Base-by-base conservation (phyloP, 306 rosid genomes). In the Malus sieversii region DNA sequence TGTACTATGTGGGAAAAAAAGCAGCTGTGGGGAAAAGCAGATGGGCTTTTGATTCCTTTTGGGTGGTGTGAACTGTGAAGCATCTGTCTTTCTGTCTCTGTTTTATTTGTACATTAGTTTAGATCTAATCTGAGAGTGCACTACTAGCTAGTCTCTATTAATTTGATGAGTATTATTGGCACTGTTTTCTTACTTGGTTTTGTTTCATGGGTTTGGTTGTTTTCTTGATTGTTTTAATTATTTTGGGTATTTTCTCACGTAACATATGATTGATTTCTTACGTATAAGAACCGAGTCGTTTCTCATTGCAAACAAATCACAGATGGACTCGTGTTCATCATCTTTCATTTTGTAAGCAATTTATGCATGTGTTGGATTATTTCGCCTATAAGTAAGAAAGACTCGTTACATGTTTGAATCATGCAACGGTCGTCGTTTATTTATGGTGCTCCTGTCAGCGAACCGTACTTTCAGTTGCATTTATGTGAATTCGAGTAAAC, bases 11-110 rank as follows among this genome's bases (percentile, higher is more conserved):
- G 55, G 8, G 20, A 51, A 51, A 16, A 16, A 51, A 51, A 51
- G 55, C 55, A 48, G 55, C 55, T 76, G 79, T 71, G 73, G 72
- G 53, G 68, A 72, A 75, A 32, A 30, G 46, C 60, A 46, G 79
- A 35, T 79, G 84, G 76, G 80, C 81, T 38, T 76, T 81, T 80
- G 77, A 86, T 84, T 84, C 87, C 76, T 82, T 80, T 29, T 60
- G 48, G 40, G 38, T 74, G 73, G 75, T 79, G 65, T 75, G 86
- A 62, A 77, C 62, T 76, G 65, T 75, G 86, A 62, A 77, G 68
- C 64, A 13, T n/a, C 52, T 61, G 58, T 65, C 48, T 38, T 16
- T 42, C 35, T 38, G 48, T 70, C 71, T 52, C 55, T 70, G 45
- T 58, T 18, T 18, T 52, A 23, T 33, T 4, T 82, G 80, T 82